Conservation (phyloP, 495 filamentous ascomycete species). For the Chaetomium fimeti region DNA sequence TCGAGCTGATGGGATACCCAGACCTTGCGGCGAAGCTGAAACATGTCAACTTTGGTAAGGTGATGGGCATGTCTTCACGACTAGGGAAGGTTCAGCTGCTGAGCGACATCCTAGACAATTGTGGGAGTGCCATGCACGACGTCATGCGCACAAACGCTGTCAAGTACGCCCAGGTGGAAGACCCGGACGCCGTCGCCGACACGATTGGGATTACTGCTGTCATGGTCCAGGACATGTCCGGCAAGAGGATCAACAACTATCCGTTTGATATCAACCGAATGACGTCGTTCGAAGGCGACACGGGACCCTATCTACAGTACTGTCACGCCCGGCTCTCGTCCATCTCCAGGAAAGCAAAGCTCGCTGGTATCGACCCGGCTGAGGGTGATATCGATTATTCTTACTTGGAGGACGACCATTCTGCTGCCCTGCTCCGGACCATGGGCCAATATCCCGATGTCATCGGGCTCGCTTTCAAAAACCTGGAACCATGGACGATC, state of each 20-base stretch:
- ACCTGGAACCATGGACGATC: slow-evolving; percentile 63
- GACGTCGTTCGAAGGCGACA: slow-evolving; percentile 71
- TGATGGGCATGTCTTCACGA: slow-evolving; percentile 62
- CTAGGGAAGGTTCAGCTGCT: slow-evolving; percentile 54
- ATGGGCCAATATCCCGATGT: slow-evolving; percentile 65
- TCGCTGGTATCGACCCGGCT: slow-evolving; percentile 20
- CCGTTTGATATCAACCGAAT: slow-evolving; percentile 60
- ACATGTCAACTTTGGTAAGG: slow-evolving; percentile 63
- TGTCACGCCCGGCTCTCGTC: slow-evolving; percentile 63
- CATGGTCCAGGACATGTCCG: slow-evolving; percentile 65
- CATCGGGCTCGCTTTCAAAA: slow-evolving; percentile 59
- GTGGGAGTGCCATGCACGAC: slow-evolving; percentile 61
- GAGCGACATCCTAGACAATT: slow-evolving; percentile 60
- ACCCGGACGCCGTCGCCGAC: slow-evolving; percentile 56
- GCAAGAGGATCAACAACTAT: slow-evolving; percentile 65
- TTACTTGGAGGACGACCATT: slow-evolving; percentile 37
- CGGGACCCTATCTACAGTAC: slow-evolving; percentile 67
- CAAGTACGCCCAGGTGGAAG: slow-evolving; percentile 59
- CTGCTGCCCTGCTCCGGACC: slow-evolving; percentile 56
- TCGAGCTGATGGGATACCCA: slow-evolving; percentile 55
- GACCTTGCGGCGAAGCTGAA: slow-evolving; percentile 55
- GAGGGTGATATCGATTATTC: slow-evolving; percentile 3
- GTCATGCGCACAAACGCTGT: slow-evolving; percentile 59
- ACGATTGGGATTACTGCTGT: slow-evolving; percentile 61
- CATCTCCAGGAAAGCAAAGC: slow-evolving; percentile 51